Evolutionary conservation across 2,329 filamentous ascomycete species (phyloP), one percentile per base, ranked within the genome.

Genomic region (Phialophora verrucosa): DNA sequence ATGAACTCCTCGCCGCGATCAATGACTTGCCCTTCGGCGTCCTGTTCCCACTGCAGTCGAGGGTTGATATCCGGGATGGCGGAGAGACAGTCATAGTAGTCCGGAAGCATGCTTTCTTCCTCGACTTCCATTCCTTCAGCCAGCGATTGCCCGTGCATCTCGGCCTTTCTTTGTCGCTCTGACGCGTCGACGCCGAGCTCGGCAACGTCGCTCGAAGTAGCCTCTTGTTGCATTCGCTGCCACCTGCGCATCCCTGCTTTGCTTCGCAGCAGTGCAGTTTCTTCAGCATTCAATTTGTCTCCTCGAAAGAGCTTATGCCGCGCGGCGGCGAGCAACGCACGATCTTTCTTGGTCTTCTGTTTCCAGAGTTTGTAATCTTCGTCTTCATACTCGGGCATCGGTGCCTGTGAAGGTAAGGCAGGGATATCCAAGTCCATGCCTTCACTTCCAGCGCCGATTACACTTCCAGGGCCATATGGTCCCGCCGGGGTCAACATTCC

Each of bases 281-380:
- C 92, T 32, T 99, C 95, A 0, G 86, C 78, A 75, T 97, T 96
- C 58, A 99, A 83, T 74, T 89, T 91, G 73, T 93, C 90, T 59
- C 90, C 91, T 68, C 90, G 90, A 80, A 99, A 97, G 14, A 99
- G 85, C 47, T 91, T 87, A 77, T 93, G 89, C 35, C 95, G 87
- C 76, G 97, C 92, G 70, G 93, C 92, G 66, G 95, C 91, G 61
- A 94, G 88, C 27, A 90, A 82, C 3, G 95, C 95, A 69, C 95
- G 89, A 74, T 97, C 93, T 76, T 95, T 97, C 80, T 98, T 98
- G 1, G 95, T 99, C 49, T 97, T 92, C 78, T 98, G 94, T 81
- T 98, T 99, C 95, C 96, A 99, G 42, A 95, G 91, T 77, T 96
- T 96, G 80, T 95, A 97, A 75, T 97, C 94, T 1, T 86, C 81